A percentile compares a stretch with the other conserved stretches of the same genome.
These are phyloP conservation scores for Sarocladium kiliense DNA, from an alignment of 2,329 filamentous ascomycete species.

Conservation along the genomic window DNA sequence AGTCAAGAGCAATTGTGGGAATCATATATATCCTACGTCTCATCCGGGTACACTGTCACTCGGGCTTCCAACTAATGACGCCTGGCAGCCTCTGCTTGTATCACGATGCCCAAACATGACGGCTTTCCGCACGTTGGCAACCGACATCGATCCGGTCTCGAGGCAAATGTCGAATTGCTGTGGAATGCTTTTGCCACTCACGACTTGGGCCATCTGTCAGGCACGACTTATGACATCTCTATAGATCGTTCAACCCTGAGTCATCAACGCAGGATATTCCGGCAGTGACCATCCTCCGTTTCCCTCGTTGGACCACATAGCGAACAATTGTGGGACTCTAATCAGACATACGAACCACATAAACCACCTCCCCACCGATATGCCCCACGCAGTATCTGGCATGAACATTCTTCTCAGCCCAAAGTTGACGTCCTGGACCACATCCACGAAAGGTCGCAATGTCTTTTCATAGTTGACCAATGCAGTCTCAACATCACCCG, in stretches of 20 bases:
- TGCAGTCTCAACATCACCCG: conserved; percentile 9
- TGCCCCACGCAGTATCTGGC: conserved; percentile 9
- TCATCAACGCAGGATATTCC: conserved; percentile 10
- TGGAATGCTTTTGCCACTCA: too few relatives aligned
- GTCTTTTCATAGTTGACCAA: conserved; percentile 11
- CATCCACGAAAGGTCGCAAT: conserved; percentile 11
- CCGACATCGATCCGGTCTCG: too few relatives aligned
- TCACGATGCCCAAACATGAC: too few relatives aligned
- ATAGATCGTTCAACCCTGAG: background rate
- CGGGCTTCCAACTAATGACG: too few relatives aligned
- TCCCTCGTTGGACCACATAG: conserved; percentile 1
- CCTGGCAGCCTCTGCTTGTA: too few relatives aligned
- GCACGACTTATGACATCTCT: too few relatives aligned
- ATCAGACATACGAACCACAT: conserved; percentile 11
- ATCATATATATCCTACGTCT: too few relatives aligned
- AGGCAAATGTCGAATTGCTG: too few relatives aligned
- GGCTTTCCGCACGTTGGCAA: too few relatives aligned
- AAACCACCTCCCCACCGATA: conserved; percentile 5
- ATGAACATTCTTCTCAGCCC: conserved; percentile 6
- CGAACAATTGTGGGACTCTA: conserved; percentile 11
- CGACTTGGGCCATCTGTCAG: too few relatives aligned
- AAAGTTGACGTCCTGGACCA: conserved; percentile 11
- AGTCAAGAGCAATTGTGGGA: too few relatives aligned
- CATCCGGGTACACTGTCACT: too few relatives aligned
- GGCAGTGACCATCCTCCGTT: conserved; percentile 10